These are phyloP conservation scores for Fusarium redolens DNA, from an alignment of 2,329 filamentous ascomycete genomes.

Conservation along the genomic window DNA sequence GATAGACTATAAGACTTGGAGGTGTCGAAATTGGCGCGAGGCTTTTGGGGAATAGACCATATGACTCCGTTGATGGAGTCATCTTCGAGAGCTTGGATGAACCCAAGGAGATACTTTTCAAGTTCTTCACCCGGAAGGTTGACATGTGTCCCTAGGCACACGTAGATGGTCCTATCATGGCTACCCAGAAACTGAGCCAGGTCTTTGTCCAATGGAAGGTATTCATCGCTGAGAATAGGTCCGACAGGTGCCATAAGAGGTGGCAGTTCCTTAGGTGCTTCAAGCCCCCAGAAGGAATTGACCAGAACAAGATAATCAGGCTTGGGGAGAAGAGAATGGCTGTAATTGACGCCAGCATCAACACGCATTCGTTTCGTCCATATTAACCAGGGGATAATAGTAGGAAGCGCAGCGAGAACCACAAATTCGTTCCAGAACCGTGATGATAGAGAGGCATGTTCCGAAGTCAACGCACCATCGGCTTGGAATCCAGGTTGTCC, in stretches of 20 bases:
- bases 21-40: slow-evolving; percentile 38
- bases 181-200: slow-evolving; percentile 47
- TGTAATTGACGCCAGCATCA: slow-evolving; percentile 48
- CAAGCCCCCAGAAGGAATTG: slow-evolving; percentile 58
- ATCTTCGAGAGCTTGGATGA: slow-evolving; percentile 41
- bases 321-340: slow-evolving; percentile 46
- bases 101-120: slow-evolving; percentile 48
- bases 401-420: slow-evolving; percentile 46
- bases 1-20: slow-evolving; percentile 18
- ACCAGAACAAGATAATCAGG: slow-evolving; percentile 56
- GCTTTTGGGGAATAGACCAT: slow-evolving; percentile 49
- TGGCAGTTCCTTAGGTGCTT: slow-evolving; percentile 56
- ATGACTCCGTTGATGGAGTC: slow-evolving; percentile 54
- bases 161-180: slow-evolving; percentile 51
- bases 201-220: slow-evolving; percentile 45
- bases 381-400: slow-evolving; percentile 44
- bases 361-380: slow-evolving; percentile 51
- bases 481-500: slow-evolving; percentile 56
- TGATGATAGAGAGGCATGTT: slow-evolving; percentile 52
- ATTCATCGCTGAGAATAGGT: slow-evolving; percentile 53
- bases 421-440: slow-evolving; percentile 53
- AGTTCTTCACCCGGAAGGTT: slow-evolving; percentile 47
- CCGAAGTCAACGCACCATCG: slow-evolving; percentile 51
- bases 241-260: slow-evolving; percentile 54
- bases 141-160: slow-evolving; percentile 57